Conservation (phyloP, 768 basidiomycete genomes). For the Auricularia cornea region DNA sequence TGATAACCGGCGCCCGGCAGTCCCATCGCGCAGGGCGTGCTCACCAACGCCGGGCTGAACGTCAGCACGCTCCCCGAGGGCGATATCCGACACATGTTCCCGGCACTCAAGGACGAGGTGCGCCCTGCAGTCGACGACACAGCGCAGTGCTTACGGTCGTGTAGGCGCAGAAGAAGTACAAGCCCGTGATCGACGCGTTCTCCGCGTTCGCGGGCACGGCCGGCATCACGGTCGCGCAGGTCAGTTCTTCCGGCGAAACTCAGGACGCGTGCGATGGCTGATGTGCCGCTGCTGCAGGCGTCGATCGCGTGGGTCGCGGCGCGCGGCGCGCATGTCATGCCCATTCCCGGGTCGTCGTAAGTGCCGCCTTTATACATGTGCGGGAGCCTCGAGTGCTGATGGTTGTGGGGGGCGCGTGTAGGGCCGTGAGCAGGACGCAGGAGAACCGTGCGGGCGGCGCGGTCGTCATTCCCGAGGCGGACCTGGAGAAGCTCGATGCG, state of each 20-base stretch:
- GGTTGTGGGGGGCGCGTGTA: constrained; percentile 29
- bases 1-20: constrained; percentile 20
- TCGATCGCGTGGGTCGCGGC: constrained; percentile 35
- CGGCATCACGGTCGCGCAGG: constrained; percentile 32
- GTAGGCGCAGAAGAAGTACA: constrained; percentile 33
- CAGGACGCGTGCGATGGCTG: no score
- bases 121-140: constrained; percentile 1
- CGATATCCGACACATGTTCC: constrained; percentile 29
- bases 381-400: constrained; percentile 10
- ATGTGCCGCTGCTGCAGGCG: no score
- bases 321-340: constrained; percentile 34
- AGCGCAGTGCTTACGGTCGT: constrained; percentile 8
- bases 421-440: constrained; percentile 11
- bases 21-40: constrained; percentile 45
- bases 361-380: constrained; percentile 6
- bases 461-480: constrained; percentile 33
- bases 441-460: constrained; percentile 40
- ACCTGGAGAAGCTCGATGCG: constrained; percentile 32
- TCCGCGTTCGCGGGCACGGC: constrained; percentile 33
- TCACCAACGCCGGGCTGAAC: constrained; percentile 42
- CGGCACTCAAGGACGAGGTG: constrained; percentile 38
- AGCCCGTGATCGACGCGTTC: constrained; percentile 35
- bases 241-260: no score
- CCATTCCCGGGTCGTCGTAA: constrained; percentile 40
- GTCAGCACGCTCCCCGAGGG: constrained; percentile 31